These are phyloP conservation scores for Astrephomene gubernaculifera DNA, from an alignment of 139 green algal genomes.

Conservation along the genomic window DNA sequence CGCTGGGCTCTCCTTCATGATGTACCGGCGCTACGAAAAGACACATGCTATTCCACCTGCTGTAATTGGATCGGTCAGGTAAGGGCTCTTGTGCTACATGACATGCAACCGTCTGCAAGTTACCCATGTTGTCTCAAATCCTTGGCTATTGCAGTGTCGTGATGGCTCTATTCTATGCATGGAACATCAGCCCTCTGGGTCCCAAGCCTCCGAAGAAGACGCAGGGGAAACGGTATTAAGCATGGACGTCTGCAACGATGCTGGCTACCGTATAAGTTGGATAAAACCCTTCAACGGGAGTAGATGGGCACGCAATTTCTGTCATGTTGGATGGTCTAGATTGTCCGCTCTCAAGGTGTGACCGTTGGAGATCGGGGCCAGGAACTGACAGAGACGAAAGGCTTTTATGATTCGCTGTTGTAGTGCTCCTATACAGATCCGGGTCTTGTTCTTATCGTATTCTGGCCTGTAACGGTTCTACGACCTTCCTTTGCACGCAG, in stretches of 20 bases:
- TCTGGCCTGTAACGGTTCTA: too few relatives aligned
- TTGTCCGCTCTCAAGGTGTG: too few relatives aligned
- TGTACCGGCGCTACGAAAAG: conserved; percentile 22
- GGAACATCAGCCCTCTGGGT: conserved; percentile 23
- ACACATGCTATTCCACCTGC: neutral
- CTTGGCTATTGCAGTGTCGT: neutral
- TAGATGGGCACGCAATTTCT: neutral
- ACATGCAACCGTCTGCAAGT: neutral
- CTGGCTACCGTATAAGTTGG: neutral
- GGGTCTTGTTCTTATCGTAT: too few relatives aligned
- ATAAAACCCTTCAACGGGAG: neutral
- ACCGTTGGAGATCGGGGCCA: too few relatives aligned
- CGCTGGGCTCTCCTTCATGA: conserved; percentile 12
- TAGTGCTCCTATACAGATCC: too few relatives aligned
- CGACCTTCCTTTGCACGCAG: too few relatives aligned
- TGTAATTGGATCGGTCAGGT: conserved; percentile 7
- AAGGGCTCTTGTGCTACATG: neutral
- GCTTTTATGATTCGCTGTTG: too few relatives aligned
- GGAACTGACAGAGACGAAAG: too few relatives aligned
- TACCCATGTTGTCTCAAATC: neutral
- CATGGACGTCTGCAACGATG: neutral
- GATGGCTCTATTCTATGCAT: conserved; percentile 20
- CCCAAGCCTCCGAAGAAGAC: neutral
- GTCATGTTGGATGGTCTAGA: neutral
- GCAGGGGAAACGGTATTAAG: neutral